Conservation (phyloP, 2,329 filamentous ascomycete species). For the Chrysoporthe cubensis region DNA sequence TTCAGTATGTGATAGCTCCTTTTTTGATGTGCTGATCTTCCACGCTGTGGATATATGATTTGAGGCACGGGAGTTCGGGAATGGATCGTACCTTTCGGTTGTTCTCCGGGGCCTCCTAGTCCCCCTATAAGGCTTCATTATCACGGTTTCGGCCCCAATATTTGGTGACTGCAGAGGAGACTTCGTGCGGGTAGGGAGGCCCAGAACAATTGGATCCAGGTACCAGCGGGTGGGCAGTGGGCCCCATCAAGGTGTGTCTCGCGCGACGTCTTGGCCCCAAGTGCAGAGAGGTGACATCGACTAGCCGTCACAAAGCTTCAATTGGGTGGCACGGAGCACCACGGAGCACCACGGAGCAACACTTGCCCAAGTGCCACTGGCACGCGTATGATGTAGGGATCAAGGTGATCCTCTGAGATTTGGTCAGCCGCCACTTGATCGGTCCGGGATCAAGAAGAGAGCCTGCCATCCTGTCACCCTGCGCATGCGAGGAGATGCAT, state of each 20-base stretch:
- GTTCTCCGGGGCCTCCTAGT: neutral
- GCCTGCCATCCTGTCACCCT: neutral
- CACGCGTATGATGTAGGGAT: neutral
- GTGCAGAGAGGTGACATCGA: neutral
- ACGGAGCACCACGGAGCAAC: neutral
- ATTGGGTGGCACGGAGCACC: neutral
- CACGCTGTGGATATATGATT: neutral
- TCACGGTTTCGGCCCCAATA: neutral
- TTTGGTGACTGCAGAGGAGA: neutral
- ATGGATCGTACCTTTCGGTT: neutral
- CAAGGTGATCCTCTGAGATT: neutral
- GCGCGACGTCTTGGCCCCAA: neutral
- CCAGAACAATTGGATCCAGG: neutral
- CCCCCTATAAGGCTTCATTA: neutral
- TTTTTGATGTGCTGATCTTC: neutral
- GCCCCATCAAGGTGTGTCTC: neutral
- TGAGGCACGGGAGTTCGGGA: neutral
- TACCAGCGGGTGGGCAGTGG: neutral
- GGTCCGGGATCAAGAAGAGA: neutral
- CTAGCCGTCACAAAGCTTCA: neutral
- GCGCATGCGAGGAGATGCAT: conserved; percentile 5
- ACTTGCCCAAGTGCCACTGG: neutral
- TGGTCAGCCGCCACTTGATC: neutral
- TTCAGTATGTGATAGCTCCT: neutral
- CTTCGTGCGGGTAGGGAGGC: neutral